These are phyloP conservation scores for Smittium culicis DNA, from an alignment of 371 early-diverging fungal genomes.

Conservation along the genomic window DNA sequence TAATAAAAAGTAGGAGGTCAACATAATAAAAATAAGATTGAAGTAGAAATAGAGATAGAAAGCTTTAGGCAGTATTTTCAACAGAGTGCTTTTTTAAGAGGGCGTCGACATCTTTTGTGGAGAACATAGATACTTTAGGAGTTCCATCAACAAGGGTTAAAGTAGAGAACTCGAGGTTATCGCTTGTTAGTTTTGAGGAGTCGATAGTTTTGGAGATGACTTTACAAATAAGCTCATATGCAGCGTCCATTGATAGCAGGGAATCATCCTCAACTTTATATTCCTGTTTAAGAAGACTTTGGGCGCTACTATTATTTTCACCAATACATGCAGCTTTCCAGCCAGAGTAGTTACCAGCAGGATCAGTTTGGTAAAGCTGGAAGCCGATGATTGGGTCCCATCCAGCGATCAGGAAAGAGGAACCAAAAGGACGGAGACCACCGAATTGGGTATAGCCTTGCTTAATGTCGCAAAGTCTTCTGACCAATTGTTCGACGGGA, in stretches of 20 bases:
- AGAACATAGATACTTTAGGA: conserved; percentile 42
- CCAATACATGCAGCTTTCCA: conserved; percentile 99
- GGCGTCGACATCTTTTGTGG: conserved; percentile 56
- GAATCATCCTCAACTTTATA: conserved; percentile 47
- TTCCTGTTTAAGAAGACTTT: conserved; percentile 86
- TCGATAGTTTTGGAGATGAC: conserved; percentile 94
- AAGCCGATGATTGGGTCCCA: conserved; percentile 81
- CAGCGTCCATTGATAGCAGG: conserved; percentile 64
- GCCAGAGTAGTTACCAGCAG: conserved; percentile 96
- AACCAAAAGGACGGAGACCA: conserved; percentile 97
- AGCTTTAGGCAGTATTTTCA: conserved; percentile 1
- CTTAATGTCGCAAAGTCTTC: conserved; percentile 87
- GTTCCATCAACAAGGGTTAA: conserved; percentile 40
- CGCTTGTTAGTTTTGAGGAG: conserved; percentile 67
- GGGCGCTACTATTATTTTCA: conserved; percentile 80
- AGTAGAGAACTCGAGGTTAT: conserved; percentile 82
- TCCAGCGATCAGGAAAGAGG: conserved; percentile 95
- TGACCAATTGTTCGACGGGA: conserved; percentile 88
- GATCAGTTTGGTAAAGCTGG: conserved; percentile 96
- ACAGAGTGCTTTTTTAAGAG: conserved; percentile 35
- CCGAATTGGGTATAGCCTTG: conserved; percentile 98
- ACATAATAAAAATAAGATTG: too few species aligned
- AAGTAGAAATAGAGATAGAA: too few species aligned
- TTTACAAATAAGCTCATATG: conserved; percentile 76
- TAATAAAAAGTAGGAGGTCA: too few species aligned